A percentile compares a stretch with the other conserved stretches of the same genome.
Evolutionary conservation across 768 basidiomycete genomes (phyloP).

Genomic region (Chlorophyllum brunneum): DNA sequence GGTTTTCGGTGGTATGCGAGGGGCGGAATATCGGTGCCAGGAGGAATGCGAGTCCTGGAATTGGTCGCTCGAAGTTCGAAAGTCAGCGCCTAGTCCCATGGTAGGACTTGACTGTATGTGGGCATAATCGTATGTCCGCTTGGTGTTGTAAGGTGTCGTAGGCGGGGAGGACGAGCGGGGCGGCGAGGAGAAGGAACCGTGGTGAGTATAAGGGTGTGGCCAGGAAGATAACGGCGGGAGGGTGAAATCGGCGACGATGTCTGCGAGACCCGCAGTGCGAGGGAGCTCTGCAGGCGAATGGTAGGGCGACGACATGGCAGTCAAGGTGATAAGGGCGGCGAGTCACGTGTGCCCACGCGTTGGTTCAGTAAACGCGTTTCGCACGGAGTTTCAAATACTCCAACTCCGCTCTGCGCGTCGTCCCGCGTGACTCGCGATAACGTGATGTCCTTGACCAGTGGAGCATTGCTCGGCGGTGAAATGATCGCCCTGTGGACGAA

Average conservation of each 20-base stretch:
- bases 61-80: slow-evolving; percentile 18
- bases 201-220: slow-evolving; percentile 17
- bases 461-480: not conserved
- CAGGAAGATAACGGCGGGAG: slow-evolving; percentile 17
- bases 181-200: slow-evolving; percentile 30
- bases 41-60: slow-evolving; percentile 25
- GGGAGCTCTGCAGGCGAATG: slow-evolving; percentile 21
- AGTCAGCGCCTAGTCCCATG: slow-evolving; percentile 21
- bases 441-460: not conserved
- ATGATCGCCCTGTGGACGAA: not conserved
- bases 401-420: slow-evolving; percentile 31
- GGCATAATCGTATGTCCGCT: slow-evolving; percentile 24
- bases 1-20: slow-evolving; percentile 19
- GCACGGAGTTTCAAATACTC: slow-evolving; percentile 28
- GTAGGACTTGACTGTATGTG: slow-evolving; percentile 35
- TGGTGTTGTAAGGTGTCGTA: slow-evolving; percentile 29
- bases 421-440: slow-evolving; percentile 28
- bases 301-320: slow-evolving; percentile 35
- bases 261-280: slow-evolving; percentile 20
- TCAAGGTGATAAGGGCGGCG: slow-evolving; percentile 39
- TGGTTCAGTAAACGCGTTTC: slow-evolving; percentile 40
- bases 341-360: slow-evolving; percentile 41
- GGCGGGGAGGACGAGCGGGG: slow-evolving; percentile 37
- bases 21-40: slow-evolving; percentile 20
- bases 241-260: slow-evolving; percentile 17